Percentiles rank a stretch among this genome's conserved stretches.
Evolutionary conservation across 106 monocot genomes (phyloP).

Genomic region (Alisma plantagoaquatica): DNA sequence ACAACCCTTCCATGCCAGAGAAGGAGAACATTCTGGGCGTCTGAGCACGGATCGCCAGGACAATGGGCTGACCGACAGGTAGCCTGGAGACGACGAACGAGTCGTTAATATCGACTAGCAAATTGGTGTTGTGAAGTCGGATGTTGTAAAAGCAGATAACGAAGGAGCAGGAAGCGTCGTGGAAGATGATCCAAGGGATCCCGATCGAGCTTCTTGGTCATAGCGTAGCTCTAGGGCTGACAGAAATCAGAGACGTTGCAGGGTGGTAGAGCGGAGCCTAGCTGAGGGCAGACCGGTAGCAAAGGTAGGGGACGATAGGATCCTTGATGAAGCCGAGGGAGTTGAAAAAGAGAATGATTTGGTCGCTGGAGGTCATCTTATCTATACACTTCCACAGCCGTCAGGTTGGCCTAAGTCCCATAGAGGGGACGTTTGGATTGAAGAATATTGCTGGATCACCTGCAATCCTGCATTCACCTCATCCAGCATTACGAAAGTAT

Average conservation of each 20-base stretch:
- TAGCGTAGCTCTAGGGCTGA: conserved; percentile 19
- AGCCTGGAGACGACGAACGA: not conserved
- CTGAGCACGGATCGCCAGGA: not conserved
- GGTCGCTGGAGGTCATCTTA: not conserved
- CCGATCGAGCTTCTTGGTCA: conserved; percentile 17
- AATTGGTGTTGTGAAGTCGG: not conserved
- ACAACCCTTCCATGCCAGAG: not conserved
- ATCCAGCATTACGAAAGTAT: no score
- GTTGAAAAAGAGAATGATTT: not conserved
- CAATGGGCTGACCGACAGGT: not conserved
- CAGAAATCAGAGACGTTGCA: conserved; percentile 34
- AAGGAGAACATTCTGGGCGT: not conserved
- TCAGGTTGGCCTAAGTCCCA: not conserved
- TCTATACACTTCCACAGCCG: not conserved
- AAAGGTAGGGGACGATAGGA: not conserved
- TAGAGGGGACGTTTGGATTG: not conserved
- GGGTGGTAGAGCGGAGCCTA: conserved; percentile 4
- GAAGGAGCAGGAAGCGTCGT: conserved; percentile 24
- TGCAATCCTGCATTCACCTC: no score
- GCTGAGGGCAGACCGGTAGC: not conserved
- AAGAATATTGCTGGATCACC: no score
- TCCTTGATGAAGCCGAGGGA: not conserved
- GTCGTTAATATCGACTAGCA: not conserved
- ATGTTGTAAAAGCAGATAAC: conserved; percentile 14
- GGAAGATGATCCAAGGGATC: conserved; percentile 35